phyloP scores from a whole-genome alignment of 352 stramenopile genomes.

The Globisporangium alternatum region DNA sequence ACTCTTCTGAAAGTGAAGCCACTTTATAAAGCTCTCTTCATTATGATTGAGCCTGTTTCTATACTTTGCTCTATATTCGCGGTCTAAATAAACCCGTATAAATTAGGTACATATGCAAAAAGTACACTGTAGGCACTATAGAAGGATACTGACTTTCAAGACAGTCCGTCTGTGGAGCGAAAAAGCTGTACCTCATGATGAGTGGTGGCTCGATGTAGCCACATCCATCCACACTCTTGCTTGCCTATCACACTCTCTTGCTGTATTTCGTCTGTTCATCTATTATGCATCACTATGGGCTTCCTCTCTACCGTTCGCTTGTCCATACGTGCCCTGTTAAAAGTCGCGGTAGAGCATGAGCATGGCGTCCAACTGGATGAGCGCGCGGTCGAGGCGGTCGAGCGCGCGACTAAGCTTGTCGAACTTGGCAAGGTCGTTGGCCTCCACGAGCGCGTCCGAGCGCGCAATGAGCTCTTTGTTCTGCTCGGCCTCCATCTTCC shows the following conservation, averaged over 20 bases:
- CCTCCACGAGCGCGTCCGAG: conserved; percentile 84
- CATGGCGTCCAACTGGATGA: conserved; percentile 84
- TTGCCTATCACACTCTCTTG: too few species aligned
- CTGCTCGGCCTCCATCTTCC: conserved; percentile 75
- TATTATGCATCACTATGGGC: not conserved
- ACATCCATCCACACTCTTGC: not conserved
- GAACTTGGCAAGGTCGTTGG: conserved; percentile 83
- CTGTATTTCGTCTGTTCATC: conserved; percentile 1
- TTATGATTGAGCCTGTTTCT: not conserved
- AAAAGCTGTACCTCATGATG: not conserved
- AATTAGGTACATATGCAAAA: not conserved
- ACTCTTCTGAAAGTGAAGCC: not conserved
- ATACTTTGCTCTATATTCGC: not conserved
- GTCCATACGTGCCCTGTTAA: conserved; percentile 26
- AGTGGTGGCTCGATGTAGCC: not conserved
- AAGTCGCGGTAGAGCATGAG: conserved; percentile 89
- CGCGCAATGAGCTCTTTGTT: conserved; percentile 89
- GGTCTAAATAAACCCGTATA: not conserved
- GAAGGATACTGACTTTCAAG: not conserved
- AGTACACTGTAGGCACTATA: not conserved
- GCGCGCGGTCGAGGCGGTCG: conserved; percentile 77
- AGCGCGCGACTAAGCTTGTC: conserved; percentile 83
- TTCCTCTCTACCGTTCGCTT: too few species aligned
- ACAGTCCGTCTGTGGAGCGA: not conserved
- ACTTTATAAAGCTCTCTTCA: not conserved